Evolutionary conservation across 2,329 filamentous ascomycete genomes (phyloP), one percentile per base, ranked within the genome.

Genomic region (Dothideomycetidae sp.): DNA sequence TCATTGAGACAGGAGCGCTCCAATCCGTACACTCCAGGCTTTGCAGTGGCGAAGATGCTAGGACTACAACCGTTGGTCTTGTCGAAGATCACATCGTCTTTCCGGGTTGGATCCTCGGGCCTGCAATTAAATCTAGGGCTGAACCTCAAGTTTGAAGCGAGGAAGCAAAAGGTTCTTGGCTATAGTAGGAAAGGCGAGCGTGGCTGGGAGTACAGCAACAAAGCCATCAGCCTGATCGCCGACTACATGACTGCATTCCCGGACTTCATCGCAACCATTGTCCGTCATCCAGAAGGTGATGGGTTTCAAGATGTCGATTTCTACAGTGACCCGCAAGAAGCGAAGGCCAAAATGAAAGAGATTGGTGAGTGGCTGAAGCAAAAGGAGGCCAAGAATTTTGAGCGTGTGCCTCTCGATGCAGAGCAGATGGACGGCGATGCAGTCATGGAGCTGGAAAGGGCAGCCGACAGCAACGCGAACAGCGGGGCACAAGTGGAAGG

Each of bases 81-180:
- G 19, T 93, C 86, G 59, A 98, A 93, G 67, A 81, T 98, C 50
- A 96, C 90, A 0, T 93, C 90, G 2, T 86, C 88, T 0, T 96
- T 93, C 57, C 81, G 78, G 38, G 81, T 98, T 40, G 74, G 75
- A 12, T 75, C 88, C 3, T 83, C 83, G 40, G 84, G 81, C 16
- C 66, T 85, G 41, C 81, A 82, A 49, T 70, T 93, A 44, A 98
- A 98, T 50, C 65, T 98, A 15, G 90, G 90, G 0, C 67, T 98
- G 43, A 98, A 98, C 52, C 69, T 98, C 47, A 98, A 98, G 57
- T 98, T 98, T 42, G 90, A 98, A 55, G 83, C 75, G 2, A 88
- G 83, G 61, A 93, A 94, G 60, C 71, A 86, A 49, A 98, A 98
- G 62, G 90, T 98, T 5, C 63, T 98, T 19, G 90, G 90, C 1